Evolutionary conservation across 1,139 yeast genomes (phyloP), one percentile per base, ranked within the genome.

Genomic region (Magnusiomyces paraingens): DNA sequence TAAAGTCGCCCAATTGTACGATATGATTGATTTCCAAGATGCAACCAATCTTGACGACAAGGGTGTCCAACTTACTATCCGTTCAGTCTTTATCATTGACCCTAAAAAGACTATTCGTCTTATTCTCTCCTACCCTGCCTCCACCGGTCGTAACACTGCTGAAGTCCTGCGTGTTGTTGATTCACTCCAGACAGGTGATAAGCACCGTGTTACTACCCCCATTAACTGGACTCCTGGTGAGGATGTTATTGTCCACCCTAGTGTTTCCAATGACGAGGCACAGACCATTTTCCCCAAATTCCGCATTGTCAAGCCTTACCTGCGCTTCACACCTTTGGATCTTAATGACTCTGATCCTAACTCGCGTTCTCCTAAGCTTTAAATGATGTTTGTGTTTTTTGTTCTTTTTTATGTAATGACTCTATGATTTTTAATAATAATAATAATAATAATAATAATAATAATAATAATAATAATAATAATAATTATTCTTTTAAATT

Each of bases 181-280:
- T 71, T 84, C 93, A 51, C 78, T 87, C 64, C 94, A 86, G 74
- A 75, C 80, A 55, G 84, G 86, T 64, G 94, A 86, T 71, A 77
- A 77, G 68, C 69, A 83, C 73, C 79, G 85, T 64, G 73, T 86
- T 62, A 84, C 90, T 59, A 86, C 94, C 53, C 95, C 95, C 58
- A 82, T 87, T 67, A 86, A 87, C 76, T 87, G 95, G 95, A 78
- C 81, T 61, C 86, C 86, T 56, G 95, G 95, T 63, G 86, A 86
- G 63, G 95, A 87, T 71, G 94, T 86, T 56, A 86, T 87, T 64
- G 84, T 87, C 59, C 91, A 85, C 61, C 91, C 93, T 62, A 70
- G 80, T 54, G 85, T 84, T 53, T 72, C 82, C 54, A 81, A 84
- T 69, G 87, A 81, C 55, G 87, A 82, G 68, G 94, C 94, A 52